Conservation (phyloP, 441 rosid genomes). For the Euphorbia celastroides region DNA sequence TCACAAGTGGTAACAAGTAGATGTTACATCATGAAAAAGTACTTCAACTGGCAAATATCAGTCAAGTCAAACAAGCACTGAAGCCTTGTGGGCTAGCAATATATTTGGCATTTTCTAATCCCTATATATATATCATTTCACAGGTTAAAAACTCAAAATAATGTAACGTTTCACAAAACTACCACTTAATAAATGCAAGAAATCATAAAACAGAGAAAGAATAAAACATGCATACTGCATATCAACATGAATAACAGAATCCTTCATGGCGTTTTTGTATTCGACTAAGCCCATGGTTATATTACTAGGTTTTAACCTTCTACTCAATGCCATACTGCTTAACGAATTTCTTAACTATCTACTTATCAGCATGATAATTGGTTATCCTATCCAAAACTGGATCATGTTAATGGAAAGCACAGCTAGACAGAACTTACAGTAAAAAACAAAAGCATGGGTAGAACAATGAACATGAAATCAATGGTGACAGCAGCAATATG, state of each 20-base stretch:
- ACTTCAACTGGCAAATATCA: no score
- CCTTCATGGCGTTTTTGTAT: not conserved
- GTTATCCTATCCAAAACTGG: not conserved
- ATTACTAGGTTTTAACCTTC: not conserved
- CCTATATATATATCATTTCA: not conserved
- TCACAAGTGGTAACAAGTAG: not conserved
- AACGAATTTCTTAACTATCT: not conserved
- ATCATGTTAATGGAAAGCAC: not conserved
- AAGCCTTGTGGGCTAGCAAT: no score
- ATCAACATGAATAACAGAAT: not conserved
- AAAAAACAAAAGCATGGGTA: constrained; percentile 56
- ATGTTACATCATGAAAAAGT: no score
- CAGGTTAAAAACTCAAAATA: not conserved
- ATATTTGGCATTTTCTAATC: no score
- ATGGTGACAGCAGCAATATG: constrained; percentile 34
- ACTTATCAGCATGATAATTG: not conserved
- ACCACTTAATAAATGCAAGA: not conserved
- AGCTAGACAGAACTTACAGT: constrained; percentile 51
- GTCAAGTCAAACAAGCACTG: no score
- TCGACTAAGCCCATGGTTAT: not conserved
- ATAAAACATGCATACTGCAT: not conserved
- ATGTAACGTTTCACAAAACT: not conserved
- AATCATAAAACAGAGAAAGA: not conserved
- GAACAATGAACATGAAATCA: constrained; percentile 57
- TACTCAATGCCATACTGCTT: not conserved